phyloP scores from a whole-genome alignment of 2,329 filamentous ascomycete species.

The Phoma sp. region DNA sequence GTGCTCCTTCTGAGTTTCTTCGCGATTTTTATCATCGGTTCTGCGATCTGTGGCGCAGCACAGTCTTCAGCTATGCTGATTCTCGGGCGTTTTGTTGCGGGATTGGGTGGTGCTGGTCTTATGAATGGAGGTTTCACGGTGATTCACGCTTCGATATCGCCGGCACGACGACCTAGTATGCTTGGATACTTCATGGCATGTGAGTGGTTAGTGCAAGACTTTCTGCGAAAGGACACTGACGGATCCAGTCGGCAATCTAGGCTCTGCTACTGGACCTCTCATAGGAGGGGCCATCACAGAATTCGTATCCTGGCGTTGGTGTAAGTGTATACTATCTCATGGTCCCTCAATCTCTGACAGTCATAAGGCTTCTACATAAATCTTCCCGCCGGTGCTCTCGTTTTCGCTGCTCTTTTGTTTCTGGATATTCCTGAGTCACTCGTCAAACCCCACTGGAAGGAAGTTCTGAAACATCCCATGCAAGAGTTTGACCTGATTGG shows the following conservation, averaged over 20 bases:
- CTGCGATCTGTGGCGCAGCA: slow-evolving; percentile 23
- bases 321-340: slow-evolving; percentile 31
- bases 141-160: slow-evolving; percentile 48
- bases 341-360: not conserved
- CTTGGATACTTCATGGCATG: slow-evolving; percentile 53
- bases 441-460: slow-evolving; percentile 57
- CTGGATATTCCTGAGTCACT: slow-evolving; percentile 49
- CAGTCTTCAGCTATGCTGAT: slow-evolving; percentile 20
- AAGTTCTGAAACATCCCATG: slow-evolving; percentile 50
- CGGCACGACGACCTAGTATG: slow-evolving; percentile 52
- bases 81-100: slow-evolving; percentile 21
- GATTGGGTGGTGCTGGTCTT: slow-evolving; percentile 34
- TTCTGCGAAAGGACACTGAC: slow-evolving; percentile 44
- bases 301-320: slow-evolving; percentile 56
- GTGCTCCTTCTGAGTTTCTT: slow-evolving; percentile 14
- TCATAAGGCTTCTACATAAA: slow-evolving; percentile 30
- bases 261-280: slow-evolving; percentile 53
- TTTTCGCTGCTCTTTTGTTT: slow-evolving; percentile 53
- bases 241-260: slow-evolving; percentile 48
- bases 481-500: slow-evolving; percentile 60
- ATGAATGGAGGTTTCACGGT: slow-evolving; percentile 50
- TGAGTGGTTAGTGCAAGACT: slow-evolving; percentile 53
- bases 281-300: slow-evolving; percentile 55
- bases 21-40: slow-evolving; percentile 22
- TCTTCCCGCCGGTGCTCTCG: slow-evolving; percentile 49